Conservation (phyloP, 73 alveolate genomes). For the Chromera velia region DNA sequence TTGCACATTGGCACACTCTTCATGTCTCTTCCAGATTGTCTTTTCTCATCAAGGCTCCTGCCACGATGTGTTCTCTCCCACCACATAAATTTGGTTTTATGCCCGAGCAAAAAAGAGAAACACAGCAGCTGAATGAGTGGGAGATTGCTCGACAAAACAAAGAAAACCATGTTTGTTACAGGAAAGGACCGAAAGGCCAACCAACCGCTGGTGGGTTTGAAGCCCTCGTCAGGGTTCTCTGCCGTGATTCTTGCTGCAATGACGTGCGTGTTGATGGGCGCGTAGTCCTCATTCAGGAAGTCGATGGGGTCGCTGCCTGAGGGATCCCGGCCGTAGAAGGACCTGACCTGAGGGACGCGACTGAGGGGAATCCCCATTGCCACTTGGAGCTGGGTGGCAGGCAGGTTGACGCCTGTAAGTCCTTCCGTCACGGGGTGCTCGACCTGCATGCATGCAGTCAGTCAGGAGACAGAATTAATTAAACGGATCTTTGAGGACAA, state of each 20-base stretch:
- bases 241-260: slow-evolving; percentile 43
- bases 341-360: slow-evolving; percentile 25
- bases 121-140: no score
- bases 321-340: slow-evolving; percentile 40
- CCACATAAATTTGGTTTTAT: not conserved
- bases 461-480: no score
- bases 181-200: no score
- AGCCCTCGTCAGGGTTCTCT: slow-evolving; percentile 49
- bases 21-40: no score
- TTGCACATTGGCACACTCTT: no score
- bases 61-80: not conserved
- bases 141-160: no score
- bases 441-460: no score
- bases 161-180: no score
- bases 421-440: slow-evolving; percentile 74
- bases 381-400: slow-evolving; percentile 59
- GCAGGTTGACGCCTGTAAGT: slow-evolving; percentile 66
- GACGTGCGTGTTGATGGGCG: slow-evolving; percentile 37
- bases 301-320: slow-evolving; percentile 23
- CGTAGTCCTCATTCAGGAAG: slow-evolving; percentile 37
- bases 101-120: not conserved
- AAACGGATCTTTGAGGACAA: no score
- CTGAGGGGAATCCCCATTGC: slow-evolving; percentile 57
- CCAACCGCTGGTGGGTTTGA: slow-evolving; percentile 47
- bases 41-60: no score